Evolutionary conservation across 495 filamentous ascomycete species (phyloP), one percentile per base, ranked within the genome.

Genomic region (Xylaria acuta): DNA sequence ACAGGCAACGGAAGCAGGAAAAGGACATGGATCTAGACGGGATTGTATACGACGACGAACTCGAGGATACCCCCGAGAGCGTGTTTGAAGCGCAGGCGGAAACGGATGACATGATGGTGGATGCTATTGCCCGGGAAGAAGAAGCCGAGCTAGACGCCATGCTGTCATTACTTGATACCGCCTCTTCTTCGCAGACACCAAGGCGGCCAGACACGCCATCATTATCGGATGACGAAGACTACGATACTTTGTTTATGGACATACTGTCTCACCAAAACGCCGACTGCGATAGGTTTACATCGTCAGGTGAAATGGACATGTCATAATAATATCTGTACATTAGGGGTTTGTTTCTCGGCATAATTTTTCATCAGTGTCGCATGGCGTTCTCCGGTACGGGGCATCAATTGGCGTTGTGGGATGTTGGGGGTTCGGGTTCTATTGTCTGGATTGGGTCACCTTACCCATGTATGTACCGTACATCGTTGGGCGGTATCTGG

Each of bases 141-240:
- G 80, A 88, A 67, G 80, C 82, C 36, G 90, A 91, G 77, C 30
- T 92, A 41, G 83, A 92, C 32, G 88, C 86, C n/a, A 73, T 91
- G 69, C 65, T 91, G 1, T 80, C 82, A 32, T 80, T 87, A 63
- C 69, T 73, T 58, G 64, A 76, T 12, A 25, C 73, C 14, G 49
- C 64, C 38, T 49, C 72, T 32, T 32, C 73, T 66, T 60, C 49
- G 20, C 74, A 75, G 58, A 75, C 73, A 5, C 78, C 75, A 20
- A 45, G 27, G 18, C 51, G 36, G 30, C 62, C 76, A 20, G 45
- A 67, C 0, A 73, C 75, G 27, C 58, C 72, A 16, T 73, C 71
- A 1, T 81, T 81, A 38, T 87, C 85, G 51, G 88, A 88, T 53
- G 87, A 91, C 71, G 88, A 87, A 25, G 86, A 89, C 53, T 88